These are phyloP conservation scores for Diplocarpon rosae DNA, from an alignment of 2,329 filamentous ascomycete genomes.

Conservation along the genomic window DNA sequence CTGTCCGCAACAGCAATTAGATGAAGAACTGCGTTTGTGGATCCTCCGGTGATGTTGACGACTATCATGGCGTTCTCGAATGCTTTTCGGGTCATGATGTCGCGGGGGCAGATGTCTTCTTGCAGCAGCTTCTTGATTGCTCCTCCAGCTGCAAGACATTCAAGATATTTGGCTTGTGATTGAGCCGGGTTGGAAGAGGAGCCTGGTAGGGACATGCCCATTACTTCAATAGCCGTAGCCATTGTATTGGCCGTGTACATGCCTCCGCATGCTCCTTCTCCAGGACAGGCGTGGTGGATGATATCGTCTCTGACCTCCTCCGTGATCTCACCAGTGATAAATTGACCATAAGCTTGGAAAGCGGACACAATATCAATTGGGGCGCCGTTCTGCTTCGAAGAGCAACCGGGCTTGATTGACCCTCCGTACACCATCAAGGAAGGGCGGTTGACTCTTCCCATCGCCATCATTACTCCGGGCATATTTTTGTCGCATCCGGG, in stretches of 20 bases:
- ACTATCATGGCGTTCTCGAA: constrained; percentile 82
- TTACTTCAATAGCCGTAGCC: constrained; percentile 61
- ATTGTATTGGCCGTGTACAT: constrained; percentile 76
- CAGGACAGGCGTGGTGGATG: constrained; percentile 82
- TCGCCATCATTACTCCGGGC: constrained; percentile 85
- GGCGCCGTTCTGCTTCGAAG: constrained; percentile 57
- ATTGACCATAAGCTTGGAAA: constrained; percentile 96
- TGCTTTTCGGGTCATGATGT: constrained; percentile 69
- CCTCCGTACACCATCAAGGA: constrained; percentile 98
- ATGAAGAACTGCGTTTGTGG: constrained; percentile 78
- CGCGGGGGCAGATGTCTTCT: constrained; percentile 65
- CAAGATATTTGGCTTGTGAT: constrained; percentile 56
- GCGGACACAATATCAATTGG: constrained; percentile 91
- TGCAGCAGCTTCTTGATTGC: constrained; percentile 65
- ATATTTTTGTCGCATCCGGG: constrained; percentile 99
- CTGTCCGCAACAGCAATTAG: constrained; percentile 75
- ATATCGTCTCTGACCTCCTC: constrained; percentile 92
- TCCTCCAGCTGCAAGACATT: constrained; percentile 60
- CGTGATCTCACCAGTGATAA: constrained; percentile 79
- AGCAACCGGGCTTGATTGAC: constrained; percentile 85
- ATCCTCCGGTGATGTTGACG: constrained; percentile 72
- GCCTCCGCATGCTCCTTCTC: constrained; percentile 72
- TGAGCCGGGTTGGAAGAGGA: constrained; percentile 73
- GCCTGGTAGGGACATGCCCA: constrained; percentile 71
- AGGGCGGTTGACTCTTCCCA: constrained; percentile 88